A percentile compares a stretch with the other conserved stretches of the same genome.
These are phyloP conservation scores for Botrytis squamosa DNA, from an alignment of 2,329 filamentous ascomycete genomes.

Conservation along the genomic window DNA sequence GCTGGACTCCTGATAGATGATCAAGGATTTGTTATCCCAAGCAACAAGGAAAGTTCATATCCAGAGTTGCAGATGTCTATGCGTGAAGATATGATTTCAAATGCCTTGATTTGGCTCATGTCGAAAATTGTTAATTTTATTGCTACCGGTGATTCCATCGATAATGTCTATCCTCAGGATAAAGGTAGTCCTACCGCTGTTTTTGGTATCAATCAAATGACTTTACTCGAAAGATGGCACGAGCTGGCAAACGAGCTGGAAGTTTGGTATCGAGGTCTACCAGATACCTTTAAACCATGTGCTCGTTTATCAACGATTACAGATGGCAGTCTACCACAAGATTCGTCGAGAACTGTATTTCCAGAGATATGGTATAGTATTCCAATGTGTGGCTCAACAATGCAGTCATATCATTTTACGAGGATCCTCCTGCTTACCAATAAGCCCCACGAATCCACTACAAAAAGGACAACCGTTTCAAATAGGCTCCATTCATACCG, in stretches of 20 bases:
- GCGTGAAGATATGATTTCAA: conserved; percentile 62
- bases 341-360: conserved; percentile 43
- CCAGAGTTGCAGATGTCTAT: conserved; percentile 50
- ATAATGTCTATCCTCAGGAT: conserved; percentile 37
- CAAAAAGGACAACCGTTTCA: conserved; percentile 51
- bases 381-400: conserved; percentile 63
- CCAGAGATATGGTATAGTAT: conserved; percentile 62
- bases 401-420: conserved; percentile 65
- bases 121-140: conserved; percentile 67
- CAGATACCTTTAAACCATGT: conserved; percentile 58
- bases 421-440: conserved; percentile 61
- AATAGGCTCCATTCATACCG: conserved; percentile 56
- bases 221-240: conserved; percentile 52
- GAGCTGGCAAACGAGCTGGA: conserved; percentile 56
- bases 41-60: conserved; percentile 42
- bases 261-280: conserved; percentile 57
- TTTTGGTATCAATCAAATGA: conserved; percentile 49
- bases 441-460: conserved; percentile 55
- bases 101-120: conserved; percentile 64
- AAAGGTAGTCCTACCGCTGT: conserved; percentile 42
- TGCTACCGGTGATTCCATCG: conserved; percentile 53
- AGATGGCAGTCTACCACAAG: conserved; percentile 28
- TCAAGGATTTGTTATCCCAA: conserved; percentile 50
- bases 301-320: conserved; percentile 46
- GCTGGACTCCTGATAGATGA: conserved; percentile 59